These are phyloP conservation scores for Piper betle DNA, from an alignment of 164 flowering plant species.

Conservation along the genomic window DNA sequence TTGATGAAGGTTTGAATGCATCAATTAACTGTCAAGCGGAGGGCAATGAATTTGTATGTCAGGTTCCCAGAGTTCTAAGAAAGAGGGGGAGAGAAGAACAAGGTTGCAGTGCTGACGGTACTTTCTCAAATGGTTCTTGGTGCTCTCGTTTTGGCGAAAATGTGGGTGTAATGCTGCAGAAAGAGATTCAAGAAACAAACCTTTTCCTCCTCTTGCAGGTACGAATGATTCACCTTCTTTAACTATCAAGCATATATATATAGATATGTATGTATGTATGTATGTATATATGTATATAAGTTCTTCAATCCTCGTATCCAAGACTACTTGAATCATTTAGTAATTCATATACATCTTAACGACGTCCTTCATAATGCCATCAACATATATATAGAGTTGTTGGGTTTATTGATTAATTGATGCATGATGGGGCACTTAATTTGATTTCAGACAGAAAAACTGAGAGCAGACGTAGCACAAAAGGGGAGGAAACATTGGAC, in stretches of 20 bases:
- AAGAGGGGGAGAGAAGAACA: slow-evolving; percentile 7
- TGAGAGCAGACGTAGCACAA: slow-evolving; percentile 3
- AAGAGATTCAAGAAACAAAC: slow-evolving; percentile 6
- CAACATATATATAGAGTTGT: too few relatives aligned
- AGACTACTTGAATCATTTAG: too few relatives aligned
- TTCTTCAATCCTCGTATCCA: too few relatives aligned
- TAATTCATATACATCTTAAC: too few relatives aligned
- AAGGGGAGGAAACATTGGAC: slow-evolving; percentile 5
- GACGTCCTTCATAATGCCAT: too few relatives aligned
- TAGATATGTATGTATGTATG: too few relatives aligned
- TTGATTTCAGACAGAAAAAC: slow-evolving; percentile 8
- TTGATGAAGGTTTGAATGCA: slow-evolving; percentile 1
- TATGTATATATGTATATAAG: too few relatives aligned
- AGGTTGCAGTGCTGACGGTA: too few relatives aligned
- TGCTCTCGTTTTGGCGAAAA: neutral
- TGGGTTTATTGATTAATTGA: too few relatives aligned
- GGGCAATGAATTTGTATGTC: neutral
- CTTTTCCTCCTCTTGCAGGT: slow-evolving; percentile 6
- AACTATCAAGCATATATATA: neutral
- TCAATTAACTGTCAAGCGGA: neutral
- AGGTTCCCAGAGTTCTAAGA: slow-evolving; percentile 1
- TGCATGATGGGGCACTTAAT: neutral
- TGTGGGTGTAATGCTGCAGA: slow-evolving; percentile 1
- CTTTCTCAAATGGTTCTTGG: neutral
- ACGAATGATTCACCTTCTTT: neutral